Percentiles rank a stretch among this genome's conserved stretches.
Evolutionary conservation across 345 rosid species (phyloP).

Genomic region (Mallotus nudiflorus): DNA sequence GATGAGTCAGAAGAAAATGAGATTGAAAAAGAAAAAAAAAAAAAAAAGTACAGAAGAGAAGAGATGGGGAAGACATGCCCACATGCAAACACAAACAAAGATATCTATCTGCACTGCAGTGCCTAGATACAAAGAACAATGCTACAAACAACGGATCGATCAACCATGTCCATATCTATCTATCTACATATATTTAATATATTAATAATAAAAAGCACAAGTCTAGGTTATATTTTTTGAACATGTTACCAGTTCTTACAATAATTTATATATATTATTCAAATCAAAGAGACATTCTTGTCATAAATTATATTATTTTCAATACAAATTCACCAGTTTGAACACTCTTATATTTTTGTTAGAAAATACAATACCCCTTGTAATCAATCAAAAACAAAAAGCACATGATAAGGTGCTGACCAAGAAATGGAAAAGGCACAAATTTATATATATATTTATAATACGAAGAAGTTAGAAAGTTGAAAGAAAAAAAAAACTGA

Average conservation of each 20-base stretch:
- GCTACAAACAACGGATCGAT: neutral
- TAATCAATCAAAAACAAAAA: neutral
- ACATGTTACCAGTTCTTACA: neutral
- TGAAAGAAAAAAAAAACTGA: neutral
- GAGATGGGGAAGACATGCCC: slow-evolving; percentile 3
- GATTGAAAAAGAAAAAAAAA: too few species aligned
- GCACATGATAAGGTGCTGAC: neutral
- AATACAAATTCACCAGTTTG: neutral
- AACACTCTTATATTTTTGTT: too few species aligned
- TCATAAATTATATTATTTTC: too few species aligned
- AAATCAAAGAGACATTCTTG: too few species aligned
- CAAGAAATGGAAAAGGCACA: neutral
- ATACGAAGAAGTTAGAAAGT: neutral
- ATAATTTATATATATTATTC: neutral
- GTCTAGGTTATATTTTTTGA: too few species aligned
- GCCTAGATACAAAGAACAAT: too few species aligned
- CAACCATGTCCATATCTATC: too few species aligned
- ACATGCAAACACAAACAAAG: neutral
- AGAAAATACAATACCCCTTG: too few species aligned
- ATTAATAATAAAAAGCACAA: neutral
- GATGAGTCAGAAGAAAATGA: slow-evolving; percentile 5
- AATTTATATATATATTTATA: neutral
- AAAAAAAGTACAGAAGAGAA: neutral
- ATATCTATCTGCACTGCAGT: too few species aligned
- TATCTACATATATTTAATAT: neutral